Evolutionary conservation across 129 eudicot species (phyloP).

Genomic region (Lonicera japonica): DNA sequence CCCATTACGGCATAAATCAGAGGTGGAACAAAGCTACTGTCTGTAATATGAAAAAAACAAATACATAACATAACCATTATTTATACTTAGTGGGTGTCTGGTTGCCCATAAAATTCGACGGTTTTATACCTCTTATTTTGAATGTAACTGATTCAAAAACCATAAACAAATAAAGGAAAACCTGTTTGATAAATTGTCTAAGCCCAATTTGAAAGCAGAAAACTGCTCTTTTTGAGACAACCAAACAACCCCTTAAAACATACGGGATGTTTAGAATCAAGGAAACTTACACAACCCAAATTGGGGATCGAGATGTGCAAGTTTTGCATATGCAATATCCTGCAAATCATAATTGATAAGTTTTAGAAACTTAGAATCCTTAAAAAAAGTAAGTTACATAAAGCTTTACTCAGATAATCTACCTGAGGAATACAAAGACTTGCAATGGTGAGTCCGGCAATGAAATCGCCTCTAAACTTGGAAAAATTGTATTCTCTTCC

Average conservation of each 20-base stretch:
- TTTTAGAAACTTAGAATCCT: neutral
- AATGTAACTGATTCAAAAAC: too few relatives aligned
- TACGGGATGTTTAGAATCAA: neutral
- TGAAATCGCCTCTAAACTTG: conserved; percentile 63
- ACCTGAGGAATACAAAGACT: conserved; percentile 88
- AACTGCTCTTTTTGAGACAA: neutral
- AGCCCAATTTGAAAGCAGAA: neutral
- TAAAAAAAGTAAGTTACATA: neutral
- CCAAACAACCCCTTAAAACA: too few relatives aligned
- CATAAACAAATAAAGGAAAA: neutral
- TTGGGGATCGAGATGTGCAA: conserved; percentile 44
- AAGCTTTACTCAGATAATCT: neutral
- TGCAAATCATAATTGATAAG: conserved; percentile 12
- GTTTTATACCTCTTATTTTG: too few relatives aligned
- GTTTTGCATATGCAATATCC: conserved; percentile 74
- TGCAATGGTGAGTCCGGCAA: conserved; percentile 81
- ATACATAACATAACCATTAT: neutral
- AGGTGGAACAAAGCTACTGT: conserved; percentile 76
- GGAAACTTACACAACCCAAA: conserved; percentile 57
- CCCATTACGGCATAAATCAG: conserved; percentile 75
- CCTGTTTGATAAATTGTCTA: too few relatives aligned
- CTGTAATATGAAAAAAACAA: conserved; percentile 20
- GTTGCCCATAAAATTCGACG: too few relatives aligned
- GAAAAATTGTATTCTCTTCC: conserved; percentile 43
- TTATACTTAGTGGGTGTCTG: too few relatives aligned